These are phyloP conservation scores for Pittosporum tobira DNA, from an alignment of 129 eudicot species.

Conservation along the genomic window DNA sequence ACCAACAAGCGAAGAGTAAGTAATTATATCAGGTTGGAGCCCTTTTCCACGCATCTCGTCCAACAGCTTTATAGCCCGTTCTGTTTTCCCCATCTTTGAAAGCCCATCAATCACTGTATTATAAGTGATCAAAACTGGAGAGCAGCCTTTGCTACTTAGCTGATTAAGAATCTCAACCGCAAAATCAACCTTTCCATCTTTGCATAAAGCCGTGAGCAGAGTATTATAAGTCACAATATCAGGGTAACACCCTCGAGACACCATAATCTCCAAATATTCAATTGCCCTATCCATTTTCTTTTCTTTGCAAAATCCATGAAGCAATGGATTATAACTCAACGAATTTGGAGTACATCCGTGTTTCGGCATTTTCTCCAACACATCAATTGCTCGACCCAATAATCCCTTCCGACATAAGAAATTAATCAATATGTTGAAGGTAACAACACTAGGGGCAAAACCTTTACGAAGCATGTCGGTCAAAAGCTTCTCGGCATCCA, in stretches of 20 bases:
- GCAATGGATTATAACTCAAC: slow-evolving; percentile 73
- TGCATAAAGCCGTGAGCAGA: slow-evolving; percentile 67
- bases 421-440: slow-evolving; percentile 75
- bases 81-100: slow-evolving; percentile 60
- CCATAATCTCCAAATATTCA: slow-evolving; percentile 74
- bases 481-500: slow-evolving; percentile 78
- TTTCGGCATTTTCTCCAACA: slow-evolving; percentile 72
- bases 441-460: slow-evolving; percentile 76
- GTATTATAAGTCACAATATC: slow-evolving; percentile 80
- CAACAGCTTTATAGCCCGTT: slow-evolving; percentile 45
- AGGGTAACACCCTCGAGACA: slow-evolving; percentile 68
- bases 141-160: slow-evolving; percentile 57
- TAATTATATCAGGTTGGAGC: slow-evolving; percentile 56
- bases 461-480: slow-evolving; percentile 63
- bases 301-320: slow-evolving; percentile 75
- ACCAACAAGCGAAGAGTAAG: slow-evolving; percentile 57
- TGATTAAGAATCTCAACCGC: slow-evolving; percentile 66
- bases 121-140: slow-evolving; percentile 78
- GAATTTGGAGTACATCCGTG: slow-evolving; percentile 78
- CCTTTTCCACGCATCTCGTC: slow-evolving; percentile 73
- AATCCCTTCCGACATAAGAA: slow-evolving; percentile 59
- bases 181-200: slow-evolving; percentile 72
- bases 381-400: slow-evolving; percentile 60
- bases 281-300: slow-evolving; percentile 79
- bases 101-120: slow-evolving; percentile 81